A percentile compares a stretch with the other conserved stretches of the same genome.
phyloP scores from a whole-genome alignment of 805 yeast genomes.

The Ascoidea asiatica region DNA sequence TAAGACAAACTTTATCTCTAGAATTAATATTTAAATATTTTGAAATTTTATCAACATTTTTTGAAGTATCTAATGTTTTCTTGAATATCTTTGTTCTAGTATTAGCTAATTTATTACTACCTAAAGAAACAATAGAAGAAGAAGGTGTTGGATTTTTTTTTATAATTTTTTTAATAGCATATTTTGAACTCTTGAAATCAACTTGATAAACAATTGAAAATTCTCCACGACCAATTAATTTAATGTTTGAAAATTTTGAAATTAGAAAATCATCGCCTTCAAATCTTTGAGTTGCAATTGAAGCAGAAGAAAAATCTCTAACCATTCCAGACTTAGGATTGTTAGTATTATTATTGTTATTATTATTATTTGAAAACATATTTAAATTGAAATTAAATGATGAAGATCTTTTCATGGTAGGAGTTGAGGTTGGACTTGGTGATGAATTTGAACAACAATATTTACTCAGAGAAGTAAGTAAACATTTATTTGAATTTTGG shows the following conservation, averaged over 20 bases:
- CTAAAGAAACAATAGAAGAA: neutral
- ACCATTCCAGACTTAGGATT: neutral
- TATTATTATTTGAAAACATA: too few species aligned
- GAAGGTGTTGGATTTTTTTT: conserved; percentile 10
- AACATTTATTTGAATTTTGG: neutral
- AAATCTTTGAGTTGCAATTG: conserved; percentile 12
- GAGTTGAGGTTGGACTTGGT: neutral
- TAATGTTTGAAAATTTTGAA: conserved; percentile 45
- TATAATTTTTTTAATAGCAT: conserved; percentile 82
- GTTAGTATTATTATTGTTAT: too few species aligned
- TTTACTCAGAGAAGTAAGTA: neutral
- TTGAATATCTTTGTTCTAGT: neutral
- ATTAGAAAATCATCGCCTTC: conserved; percentile 28
- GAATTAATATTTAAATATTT: neutral
- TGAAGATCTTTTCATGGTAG: neutral
- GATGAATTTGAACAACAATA: neutral
- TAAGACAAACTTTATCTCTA: neutral
- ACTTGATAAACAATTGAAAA: conserved; percentile 84
- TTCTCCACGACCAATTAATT: conserved; percentile 71
- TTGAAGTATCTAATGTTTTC: neutral
- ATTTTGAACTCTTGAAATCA: conserved; percentile 41
- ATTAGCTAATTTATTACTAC: neutral
- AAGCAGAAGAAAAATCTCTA: conserved; percentile 5
- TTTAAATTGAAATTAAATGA: neutral
- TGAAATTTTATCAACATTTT: neutral